Conservation (phyloP, 306 rosid genomes). For the Canavalia ensiformis region DNA sequence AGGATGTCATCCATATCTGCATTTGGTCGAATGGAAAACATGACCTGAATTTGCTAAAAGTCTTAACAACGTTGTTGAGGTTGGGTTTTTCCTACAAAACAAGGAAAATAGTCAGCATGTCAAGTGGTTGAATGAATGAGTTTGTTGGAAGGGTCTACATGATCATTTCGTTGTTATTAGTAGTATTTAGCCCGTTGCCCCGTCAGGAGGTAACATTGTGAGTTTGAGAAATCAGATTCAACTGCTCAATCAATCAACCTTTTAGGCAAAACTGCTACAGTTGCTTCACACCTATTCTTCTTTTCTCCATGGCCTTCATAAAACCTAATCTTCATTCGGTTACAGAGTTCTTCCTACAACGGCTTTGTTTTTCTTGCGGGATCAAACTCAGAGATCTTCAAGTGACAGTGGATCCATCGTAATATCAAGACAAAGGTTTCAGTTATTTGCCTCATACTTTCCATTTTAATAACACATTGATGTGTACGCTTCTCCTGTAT, state of each 20-base stretch:
- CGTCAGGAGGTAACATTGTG: no score
- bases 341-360: no score
- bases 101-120: neutral
- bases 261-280: neutral
- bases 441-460: neutral
- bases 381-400: no score
- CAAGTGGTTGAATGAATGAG: neutral
- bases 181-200: neutral
- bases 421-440: neutral
- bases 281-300: neutral
- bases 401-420: no score
- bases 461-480: neutral
- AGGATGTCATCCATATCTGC: no score
- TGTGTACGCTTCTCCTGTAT: neutral
- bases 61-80: neutral
- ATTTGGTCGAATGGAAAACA: neutral
- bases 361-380: no score
- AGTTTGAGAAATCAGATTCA: neutral
- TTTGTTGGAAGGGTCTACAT: neutral
- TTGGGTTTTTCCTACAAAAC: neutral
- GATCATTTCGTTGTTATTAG: neutral
- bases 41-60: neutral
- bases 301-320: no score
- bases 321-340: no score
- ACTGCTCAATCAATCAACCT: slow-evolving; percentile 3